A percentile compares a stretch with the other conserved stretches of the same genome.
Conservation (phyloP, 257 asterid species). For the Paraleonurus japonicus region DNA sequence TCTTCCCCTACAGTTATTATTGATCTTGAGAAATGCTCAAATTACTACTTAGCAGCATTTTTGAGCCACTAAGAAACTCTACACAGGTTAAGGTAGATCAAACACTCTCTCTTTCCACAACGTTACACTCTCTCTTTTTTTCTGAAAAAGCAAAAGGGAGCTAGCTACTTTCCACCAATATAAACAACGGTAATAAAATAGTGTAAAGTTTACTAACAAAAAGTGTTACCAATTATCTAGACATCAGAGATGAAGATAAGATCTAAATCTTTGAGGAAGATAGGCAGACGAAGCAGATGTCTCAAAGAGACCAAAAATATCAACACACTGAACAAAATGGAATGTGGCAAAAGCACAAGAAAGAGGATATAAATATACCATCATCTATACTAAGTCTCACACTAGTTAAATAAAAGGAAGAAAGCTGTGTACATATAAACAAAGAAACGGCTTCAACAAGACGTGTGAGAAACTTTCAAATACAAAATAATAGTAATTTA, state of each 20-base stretch:
- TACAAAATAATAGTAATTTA: background rate
- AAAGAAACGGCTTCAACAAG: constrained; percentile 45
- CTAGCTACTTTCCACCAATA: constrained; percentile 20
- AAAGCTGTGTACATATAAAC: constrained; percentile 23
- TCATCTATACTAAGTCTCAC: constrained; percentile 26
- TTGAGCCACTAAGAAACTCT: background rate
- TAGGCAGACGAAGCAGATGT: constrained; percentile 27
- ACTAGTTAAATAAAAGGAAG: constrained; percentile 17
- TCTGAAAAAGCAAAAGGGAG: constrained; percentile 31
- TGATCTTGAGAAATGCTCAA: background rate
- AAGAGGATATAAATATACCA: constrained; percentile 18
- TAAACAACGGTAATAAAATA: background rate
- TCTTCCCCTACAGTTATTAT: background rate
- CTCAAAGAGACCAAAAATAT: constrained; percentile 24
- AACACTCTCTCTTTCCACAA: constrained; percentile 23
- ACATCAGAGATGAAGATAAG: constrained; percentile 26
- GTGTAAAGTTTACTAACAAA: constrained; percentile 10
- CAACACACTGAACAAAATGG: constrained; percentile 24
- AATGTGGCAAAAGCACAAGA: constrained; percentile 14
- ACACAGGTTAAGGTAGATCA: constrained; percentile 16
- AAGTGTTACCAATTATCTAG: constrained; percentile 31
- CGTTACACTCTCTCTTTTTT: constrained; percentile 18
- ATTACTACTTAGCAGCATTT: constrained; percentile 7
- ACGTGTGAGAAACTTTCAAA: constrained; percentile 67
- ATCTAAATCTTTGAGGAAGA: constrained; percentile 25